phyloP scores from a whole-genome alignment of 2,329 filamentous ascomycete species.

The Trichophyton rubrum region DNA sequence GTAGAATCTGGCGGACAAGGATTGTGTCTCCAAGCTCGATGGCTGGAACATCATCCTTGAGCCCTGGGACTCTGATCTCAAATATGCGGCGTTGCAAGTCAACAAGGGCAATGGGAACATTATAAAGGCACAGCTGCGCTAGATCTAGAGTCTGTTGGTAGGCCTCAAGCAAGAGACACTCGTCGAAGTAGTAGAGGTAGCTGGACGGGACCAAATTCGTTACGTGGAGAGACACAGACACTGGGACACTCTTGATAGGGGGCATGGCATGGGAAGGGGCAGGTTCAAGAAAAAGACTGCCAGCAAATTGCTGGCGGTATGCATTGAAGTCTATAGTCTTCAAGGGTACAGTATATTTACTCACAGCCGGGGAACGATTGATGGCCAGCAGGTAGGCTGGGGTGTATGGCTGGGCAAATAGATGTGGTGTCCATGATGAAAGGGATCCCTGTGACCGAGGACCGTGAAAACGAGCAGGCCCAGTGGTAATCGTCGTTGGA shows the following conservation, averaged over 20 bases:
- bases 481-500: background rate
- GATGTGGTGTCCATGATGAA: conserved; percentile 12
- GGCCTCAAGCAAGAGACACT: conserved; percentile 17
- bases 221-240: conserved; percentile 9
- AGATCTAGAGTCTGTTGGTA: conserved; percentile 14
- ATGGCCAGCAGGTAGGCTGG: conserved; percentile 18
- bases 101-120: conserved; percentile 10
- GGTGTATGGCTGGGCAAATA: conserved; percentile 18
- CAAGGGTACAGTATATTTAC: conserved; percentile 10
- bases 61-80: conserved; percentile 17
- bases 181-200: conserved; percentile 17
- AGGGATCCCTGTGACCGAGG: background rate
- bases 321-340: conserved; percentile 15
- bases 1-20: conserved; percentile 17
- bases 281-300: conserved; percentile 12
- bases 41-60: conserved; percentile 17
- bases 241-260: conserved; percentile 7
- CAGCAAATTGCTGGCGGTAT: conserved; percentile 16
- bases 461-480: background rate
- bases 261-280: conserved; percentile 10
- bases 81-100: conserved; percentile 13
- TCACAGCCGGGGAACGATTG: conserved; percentile 17
- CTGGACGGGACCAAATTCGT: conserved; percentile 8
- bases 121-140: conserved; percentile 14
- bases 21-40: conserved; percentile 18